These are phyloP conservation scores for Cylindrotheca closterium DNA, from an alignment of 108 stramenopile genomes.

Conservation along the genomic window DNA sequence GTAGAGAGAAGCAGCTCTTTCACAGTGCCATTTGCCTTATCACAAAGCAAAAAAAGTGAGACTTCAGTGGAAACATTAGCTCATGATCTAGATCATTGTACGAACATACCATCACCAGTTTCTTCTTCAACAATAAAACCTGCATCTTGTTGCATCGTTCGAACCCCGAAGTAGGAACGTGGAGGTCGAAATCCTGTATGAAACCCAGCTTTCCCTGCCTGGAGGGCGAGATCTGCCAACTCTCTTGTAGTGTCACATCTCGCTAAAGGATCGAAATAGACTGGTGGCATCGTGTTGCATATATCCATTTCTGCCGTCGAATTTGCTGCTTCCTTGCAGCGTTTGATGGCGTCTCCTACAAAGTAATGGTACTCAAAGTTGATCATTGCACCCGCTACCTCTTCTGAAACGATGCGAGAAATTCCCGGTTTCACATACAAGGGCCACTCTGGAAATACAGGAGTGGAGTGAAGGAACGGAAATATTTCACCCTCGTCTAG, in stretches of 20 bases:
- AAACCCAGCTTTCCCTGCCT: not conserved
- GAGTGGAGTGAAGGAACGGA: conserved; percentile 24
- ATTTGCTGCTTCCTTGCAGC: conserved; percentile 3
- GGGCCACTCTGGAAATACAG: conserved; percentile 28
- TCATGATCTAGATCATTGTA: no score
- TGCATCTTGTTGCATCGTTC: conserved; percentile 10
- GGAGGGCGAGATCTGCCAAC: not conserved
- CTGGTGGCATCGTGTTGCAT: not conserved
- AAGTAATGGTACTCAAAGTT: conserved; percentile 12
- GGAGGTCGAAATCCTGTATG: conserved; percentile 11
- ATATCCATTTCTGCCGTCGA: not conserved
- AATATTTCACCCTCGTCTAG: conserved; percentile 16
- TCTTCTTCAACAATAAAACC: conserved; percentile 7
- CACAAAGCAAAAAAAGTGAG: no score
- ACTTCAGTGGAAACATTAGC: no score
- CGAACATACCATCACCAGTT: no score
- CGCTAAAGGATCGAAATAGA: not conserved
- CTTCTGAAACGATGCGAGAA: conserved; percentile 16
- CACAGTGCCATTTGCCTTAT: conserved; percentile 11
- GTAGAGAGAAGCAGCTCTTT: conserved; percentile 11
- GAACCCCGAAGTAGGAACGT: conserved; percentile 8
- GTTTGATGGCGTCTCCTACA: conserved; percentile 1
- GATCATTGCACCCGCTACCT: conserved; percentile 24
- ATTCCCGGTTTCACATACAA: conserved; percentile 18
- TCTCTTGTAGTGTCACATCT: conserved; percentile 6